phyloP scores from a whole-genome alignment of 2,329 filamentous ascomycete genomes.

The Erysiphe pulchra region DNA sequence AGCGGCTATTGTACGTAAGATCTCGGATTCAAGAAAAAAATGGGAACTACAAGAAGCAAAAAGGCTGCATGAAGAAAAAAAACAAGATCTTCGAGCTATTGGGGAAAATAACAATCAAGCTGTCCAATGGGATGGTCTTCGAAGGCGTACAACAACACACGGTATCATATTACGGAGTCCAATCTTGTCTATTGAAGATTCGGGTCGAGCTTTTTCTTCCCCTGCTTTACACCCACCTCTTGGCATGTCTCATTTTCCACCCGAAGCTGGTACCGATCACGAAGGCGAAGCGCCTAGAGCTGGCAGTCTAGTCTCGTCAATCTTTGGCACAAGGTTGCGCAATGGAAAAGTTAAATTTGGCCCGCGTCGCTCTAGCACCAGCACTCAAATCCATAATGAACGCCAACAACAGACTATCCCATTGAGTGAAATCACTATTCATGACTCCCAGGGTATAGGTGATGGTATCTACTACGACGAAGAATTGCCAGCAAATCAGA shows the following conservation, averaged over 20 bases:
- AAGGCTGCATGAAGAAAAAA: slow-evolving; percentile 54
- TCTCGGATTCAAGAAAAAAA: slow-evolving; percentile 50
- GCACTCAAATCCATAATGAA: slow-evolving; percentile 23
- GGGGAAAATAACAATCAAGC: slow-evolving; percentile 40
- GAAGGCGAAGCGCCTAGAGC: slow-evolving; percentile 24
- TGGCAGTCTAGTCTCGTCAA: slow-evolving; percentile 24
- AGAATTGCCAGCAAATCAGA: neutral
- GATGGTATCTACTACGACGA: neutral
- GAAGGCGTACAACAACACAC: slow-evolving; percentile 35
- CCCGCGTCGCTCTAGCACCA: slow-evolving; percentile 7
- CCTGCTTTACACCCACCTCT: slow-evolving; percentile 40
- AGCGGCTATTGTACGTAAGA: slow-evolving; percentile 61
- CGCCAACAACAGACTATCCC: slow-evolving; percentile 24
- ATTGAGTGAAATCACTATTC: slow-evolving; percentile 31
- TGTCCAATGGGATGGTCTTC: slow-evolving; percentile 70
- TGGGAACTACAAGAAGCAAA: slow-evolving; percentile 60
- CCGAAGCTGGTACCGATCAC: slow-evolving; percentile 32
- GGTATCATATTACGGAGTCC: slow-evolving; percentile 12
- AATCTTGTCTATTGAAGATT: slow-evolving; percentile 11
- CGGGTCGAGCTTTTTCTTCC: slow-evolving; percentile 8
- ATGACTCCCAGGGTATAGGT: slow-evolving; percentile 5
- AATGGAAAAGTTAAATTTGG: slow-evolving; percentile 15
- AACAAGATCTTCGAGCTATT: slow-evolving; percentile 48
- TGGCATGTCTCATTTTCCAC: slow-evolving; percentile 68
- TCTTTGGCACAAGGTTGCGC: slow-evolving; percentile 28